Evolutionary conservation across 768 basidiomycete genomes (phyloP).

Genomic region (Lactarius evosmus): DNA sequence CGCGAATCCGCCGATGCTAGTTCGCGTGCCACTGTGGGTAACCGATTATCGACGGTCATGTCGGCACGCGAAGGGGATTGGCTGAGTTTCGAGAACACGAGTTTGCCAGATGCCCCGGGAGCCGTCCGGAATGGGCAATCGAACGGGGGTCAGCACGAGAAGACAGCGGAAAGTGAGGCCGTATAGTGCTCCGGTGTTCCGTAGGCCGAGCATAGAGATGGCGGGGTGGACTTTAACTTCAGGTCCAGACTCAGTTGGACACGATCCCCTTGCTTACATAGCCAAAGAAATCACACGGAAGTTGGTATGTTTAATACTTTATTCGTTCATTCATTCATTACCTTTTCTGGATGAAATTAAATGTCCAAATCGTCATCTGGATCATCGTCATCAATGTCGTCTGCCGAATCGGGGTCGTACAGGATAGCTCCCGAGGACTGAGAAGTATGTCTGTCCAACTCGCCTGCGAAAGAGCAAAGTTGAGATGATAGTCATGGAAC

Average conservation of each 20-base stretch:
- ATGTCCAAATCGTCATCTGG: slow-evolving; percentile 94
- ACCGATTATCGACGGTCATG: slow-evolving; percentile 16
- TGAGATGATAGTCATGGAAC: slow-evolving; percentile 35
- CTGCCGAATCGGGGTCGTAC: slow-evolving; percentile 91
- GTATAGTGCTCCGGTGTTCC: background rate
- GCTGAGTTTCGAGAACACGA: background rate
- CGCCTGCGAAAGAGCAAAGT: slow-evolving; percentile 29
- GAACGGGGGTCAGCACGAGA: slow-evolving; percentile 1
- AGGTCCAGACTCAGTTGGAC: background rate
- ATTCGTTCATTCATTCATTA: background rate
- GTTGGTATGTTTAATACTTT: slow-evolving; percentile 12
- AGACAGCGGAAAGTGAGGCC: background rate
- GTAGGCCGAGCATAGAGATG: background rate
- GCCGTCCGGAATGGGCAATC: background rate
- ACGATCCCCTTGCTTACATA: background rate
- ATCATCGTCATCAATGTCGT: slow-evolving; percentile 94
- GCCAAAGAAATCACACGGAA: background rate
- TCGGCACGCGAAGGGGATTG: slow-evolving; percentile 12
- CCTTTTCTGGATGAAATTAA: slow-evolving; percentile 34
- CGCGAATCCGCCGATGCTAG: slow-evolving; percentile 3
- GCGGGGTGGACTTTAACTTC: background rate
- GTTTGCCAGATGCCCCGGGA: background rate
- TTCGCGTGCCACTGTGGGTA: slow-evolving; percentile 1
- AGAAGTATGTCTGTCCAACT: slow-evolving; percentile 27
- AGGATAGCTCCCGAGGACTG: slow-evolving; percentile 53